Percentiles rank a stretch among this genome's conserved stretches.
Evolutionary conservation across 805 yeast genomes (phyloP).

Genomic region (Kodamaea fukazawae): DNA sequence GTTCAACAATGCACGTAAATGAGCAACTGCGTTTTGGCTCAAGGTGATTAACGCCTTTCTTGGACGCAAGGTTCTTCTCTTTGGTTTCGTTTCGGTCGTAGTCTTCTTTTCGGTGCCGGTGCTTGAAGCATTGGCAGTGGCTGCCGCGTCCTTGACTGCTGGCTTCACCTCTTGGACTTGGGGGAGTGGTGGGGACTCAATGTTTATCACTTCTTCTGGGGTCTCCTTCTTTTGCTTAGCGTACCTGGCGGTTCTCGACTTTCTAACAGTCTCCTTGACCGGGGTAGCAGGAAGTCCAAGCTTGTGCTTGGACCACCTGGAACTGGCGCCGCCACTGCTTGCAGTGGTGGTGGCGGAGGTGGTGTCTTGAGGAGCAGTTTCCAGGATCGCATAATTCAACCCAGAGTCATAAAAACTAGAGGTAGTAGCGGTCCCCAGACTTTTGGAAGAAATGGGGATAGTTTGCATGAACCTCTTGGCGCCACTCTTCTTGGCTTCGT

Average conservation of each 20-base stretch:
- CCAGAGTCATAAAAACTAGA: conserved; percentile 10
- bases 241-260: conserved; percentile 34
- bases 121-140: conserved; percentile 3
- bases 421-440: background rate
- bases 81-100: conserved; percentile 8
- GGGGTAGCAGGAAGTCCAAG: conserved; percentile 16
- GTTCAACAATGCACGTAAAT: conserved; percentile 62
- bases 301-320: conserved; percentile 35
- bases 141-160: conserved; percentile 6
- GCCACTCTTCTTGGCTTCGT: conserved; percentile 20
- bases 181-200: conserved; percentile 7
- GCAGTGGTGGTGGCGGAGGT: conserved; percentile 10
- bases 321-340: conserved; percentile 6
- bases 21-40: conserved; percentile 70
- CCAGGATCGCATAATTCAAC: conserved; percentile 11
- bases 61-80: conserved; percentile 72
- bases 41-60: conserved; percentile 86
- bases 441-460: conserved; percentile 23
- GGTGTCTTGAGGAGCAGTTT: no score
- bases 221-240: conserved; percentile 7
- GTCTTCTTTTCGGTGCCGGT: conserved; percentile 9
- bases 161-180: conserved; percentile 6
- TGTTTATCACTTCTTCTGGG: conserved; percentile 9
- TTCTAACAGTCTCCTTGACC: conserved; percentile 17
- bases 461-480: conserved; percentile 36